Conservation (phyloP, 257 asterid genomes). For the Galeopsis tetrahit region DNA sequence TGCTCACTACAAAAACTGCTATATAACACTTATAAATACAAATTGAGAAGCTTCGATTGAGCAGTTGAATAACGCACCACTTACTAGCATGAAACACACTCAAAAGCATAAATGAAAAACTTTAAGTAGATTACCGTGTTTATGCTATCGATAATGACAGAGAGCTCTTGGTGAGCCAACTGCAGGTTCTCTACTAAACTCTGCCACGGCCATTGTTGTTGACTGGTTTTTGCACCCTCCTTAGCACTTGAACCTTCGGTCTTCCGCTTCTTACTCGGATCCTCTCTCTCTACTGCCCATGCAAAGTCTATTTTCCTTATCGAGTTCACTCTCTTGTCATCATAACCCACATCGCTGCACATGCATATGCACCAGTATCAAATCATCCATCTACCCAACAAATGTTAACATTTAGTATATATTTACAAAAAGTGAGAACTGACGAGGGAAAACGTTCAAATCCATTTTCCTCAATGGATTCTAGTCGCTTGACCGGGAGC, state of each 20-base stretch:
- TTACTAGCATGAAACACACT: slow-evolving; percentile 20
- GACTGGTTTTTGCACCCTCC: slow-evolving; percentile 50
- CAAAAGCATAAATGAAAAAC: slow-evolving; percentile 7
- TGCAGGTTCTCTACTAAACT: slow-evolving; percentile 86
- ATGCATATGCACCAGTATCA: slow-evolving; percentile 24
- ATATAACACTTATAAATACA: slow-evolving; percentile 6
- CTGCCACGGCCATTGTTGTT: slow-evolving; percentile 89
- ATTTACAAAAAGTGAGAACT: slow-evolving; percentile 16
- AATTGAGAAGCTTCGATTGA: slow-evolving; percentile 14
- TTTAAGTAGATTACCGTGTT: slow-evolving; percentile 58
- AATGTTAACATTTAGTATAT: background rate
- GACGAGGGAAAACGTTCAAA: slow-evolving; percentile 78
- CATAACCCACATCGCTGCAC: slow-evolving; percentile 80
- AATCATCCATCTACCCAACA: slow-evolving; percentile 15
- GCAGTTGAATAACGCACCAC: background rate
- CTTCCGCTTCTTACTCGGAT: slow-evolving; percentile 86
- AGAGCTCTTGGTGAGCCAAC: slow-evolving; percentile 95
- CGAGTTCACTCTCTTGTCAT: slow-evolving; percentile 74
- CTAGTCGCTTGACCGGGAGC: slow-evolving; percentile 82
- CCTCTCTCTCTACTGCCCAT: slow-evolving; percentile 95
- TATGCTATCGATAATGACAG: slow-evolving; percentile 91
- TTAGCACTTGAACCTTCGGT: slow-evolving; percentile 49
- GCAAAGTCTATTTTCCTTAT: slow-evolving; percentile 89
- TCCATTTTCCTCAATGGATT: slow-evolving; percentile 77
- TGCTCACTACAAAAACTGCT: slow-evolving; percentile 15